Conservation (phyloP, 768 basidiomycete species). For the Leccinum imitatum region DNA sequence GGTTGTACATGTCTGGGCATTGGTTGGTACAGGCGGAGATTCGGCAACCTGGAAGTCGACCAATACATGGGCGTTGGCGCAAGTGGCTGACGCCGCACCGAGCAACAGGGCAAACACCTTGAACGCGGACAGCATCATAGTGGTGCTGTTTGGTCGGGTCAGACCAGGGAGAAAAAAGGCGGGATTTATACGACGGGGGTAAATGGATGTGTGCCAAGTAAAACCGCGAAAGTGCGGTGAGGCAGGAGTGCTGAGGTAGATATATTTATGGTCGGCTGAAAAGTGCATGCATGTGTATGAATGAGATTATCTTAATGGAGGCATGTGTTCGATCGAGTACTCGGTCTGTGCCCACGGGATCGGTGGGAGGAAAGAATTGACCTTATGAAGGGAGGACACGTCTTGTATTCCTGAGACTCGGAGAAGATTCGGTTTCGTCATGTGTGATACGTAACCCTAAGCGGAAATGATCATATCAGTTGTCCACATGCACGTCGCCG, state of each 20-base stretch:
- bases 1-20: conserved; percentile 61
- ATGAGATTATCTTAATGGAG: neutral
- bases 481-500: neutral
- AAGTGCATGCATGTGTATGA: neutral
- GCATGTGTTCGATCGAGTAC: neutral
- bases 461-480: neutral
- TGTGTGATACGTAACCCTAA: neutral
- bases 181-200: conserved; percentile 9
- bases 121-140: conserved; percentile 23
- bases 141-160: conserved; percentile 2
- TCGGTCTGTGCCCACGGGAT: neutral
- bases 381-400: neutral
- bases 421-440: neutral
- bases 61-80: conserved; percentile 31
- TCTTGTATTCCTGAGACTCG: neutral
- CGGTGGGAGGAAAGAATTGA: neutral
- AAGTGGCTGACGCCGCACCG: conserved; percentile 7
- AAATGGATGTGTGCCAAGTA: neutral
- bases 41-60: conserved; percentile 72
- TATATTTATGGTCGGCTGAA: conserved; percentile 3
- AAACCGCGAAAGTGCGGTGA: neutral
- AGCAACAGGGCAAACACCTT: conserved; percentile 15
- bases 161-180: neutral
- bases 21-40: conserved; percentile 64
- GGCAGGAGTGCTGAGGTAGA: neutral